Evolutionary conservation across 495 filamentous ascomycete species (phyloP), one percentile per base, ranked within the genome.

Genomic region (Penicillium canariense): DNA sequence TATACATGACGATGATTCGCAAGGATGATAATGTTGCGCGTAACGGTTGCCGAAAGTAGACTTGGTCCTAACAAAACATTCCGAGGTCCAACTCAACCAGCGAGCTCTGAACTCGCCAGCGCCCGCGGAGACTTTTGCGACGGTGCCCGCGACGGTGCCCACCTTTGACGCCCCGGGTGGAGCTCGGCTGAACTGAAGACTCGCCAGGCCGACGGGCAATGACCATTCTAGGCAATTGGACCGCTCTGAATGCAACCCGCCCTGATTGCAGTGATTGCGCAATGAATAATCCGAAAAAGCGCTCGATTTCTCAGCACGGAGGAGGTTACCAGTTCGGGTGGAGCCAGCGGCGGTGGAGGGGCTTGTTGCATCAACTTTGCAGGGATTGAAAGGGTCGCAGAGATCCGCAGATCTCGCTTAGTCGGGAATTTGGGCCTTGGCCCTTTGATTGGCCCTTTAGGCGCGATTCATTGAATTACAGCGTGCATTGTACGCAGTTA

Each of bases 211-310:
- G 61, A 62, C 66, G 65, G 66, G 36, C 51, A 46, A 48, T 10
- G 27, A 17, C 52, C 49, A 59, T 61, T 68, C 60, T 65, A 35
- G 70, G 70, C 47, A 70, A 49, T 56, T 66, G 23, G 36, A 60
- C 70, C 68, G 65, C 42, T 31, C 34, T 18, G 40, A 48, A 32
- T 12, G n/a, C 30, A 12, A 32, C 12, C 12, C 22, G 53, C 44
- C 31, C n/a, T 1, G 20, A 35, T 14, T 30, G 40, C 12, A 14
- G 31, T 36, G 28, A 14, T 26, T 40, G 2, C 34, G 17, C 3
- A 25, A 43, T 51, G 49, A 51, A 31, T 43, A 28, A 51, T 51
- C 38, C 25, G 20, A 48, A 51, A 28, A 1, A 32, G 15, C 0
- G 3, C 15, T 25, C 26, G 15, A 34, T 62, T 62, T 58, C 51